These are phyloP conservation scores for Malus asiatica DNA, from an alignment of 306 rosid genomes.

Conservation along the genomic window DNA sequence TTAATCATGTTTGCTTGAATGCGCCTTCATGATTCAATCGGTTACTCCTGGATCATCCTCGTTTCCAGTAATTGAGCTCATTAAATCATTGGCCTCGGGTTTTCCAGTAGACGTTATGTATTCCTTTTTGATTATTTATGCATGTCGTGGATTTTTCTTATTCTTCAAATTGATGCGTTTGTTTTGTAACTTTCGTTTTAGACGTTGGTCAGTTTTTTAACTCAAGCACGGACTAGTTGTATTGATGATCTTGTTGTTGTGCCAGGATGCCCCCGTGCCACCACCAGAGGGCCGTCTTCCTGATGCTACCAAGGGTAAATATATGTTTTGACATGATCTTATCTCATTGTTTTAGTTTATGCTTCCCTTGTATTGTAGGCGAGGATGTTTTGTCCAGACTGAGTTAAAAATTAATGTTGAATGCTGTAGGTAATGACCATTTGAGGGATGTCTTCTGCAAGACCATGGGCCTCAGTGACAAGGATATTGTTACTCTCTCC, in stretches of 20 bases:
- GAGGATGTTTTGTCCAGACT: not conserved
- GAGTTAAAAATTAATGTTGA: not conserved
- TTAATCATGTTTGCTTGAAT: not conserved
- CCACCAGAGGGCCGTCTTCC: slow-evolving; percentile 98
- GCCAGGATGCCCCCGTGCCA: slow-evolving; percentile 67
- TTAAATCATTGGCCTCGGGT: not conserved
- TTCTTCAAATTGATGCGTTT: not conserved
- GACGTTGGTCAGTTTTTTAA: not conserved
- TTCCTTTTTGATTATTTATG: not conserved
- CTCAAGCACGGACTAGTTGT: not conserved
- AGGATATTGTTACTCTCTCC: slow-evolving; percentile 88
- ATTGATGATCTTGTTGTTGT: not conserved
- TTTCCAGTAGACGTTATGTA: not conserved
- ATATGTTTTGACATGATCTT: not conserved
- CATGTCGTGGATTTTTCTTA: not conserved
- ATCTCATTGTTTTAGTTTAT: not conserved
- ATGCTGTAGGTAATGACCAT: slow-evolving; percentile 65
- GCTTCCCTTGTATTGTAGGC: not conserved
- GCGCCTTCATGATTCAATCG: no score
- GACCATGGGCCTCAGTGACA: slow-evolving; percentile 82
- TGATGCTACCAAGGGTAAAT: slow-evolving; percentile 66
- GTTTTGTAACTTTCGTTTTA: not conserved
- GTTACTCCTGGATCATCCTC: not conserved
- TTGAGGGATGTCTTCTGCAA: slow-evolving; percentile 71
- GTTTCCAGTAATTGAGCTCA: not conserved